Conservation (phyloP, 768 basidiomycete species). For the Panus rudis region DNA sequence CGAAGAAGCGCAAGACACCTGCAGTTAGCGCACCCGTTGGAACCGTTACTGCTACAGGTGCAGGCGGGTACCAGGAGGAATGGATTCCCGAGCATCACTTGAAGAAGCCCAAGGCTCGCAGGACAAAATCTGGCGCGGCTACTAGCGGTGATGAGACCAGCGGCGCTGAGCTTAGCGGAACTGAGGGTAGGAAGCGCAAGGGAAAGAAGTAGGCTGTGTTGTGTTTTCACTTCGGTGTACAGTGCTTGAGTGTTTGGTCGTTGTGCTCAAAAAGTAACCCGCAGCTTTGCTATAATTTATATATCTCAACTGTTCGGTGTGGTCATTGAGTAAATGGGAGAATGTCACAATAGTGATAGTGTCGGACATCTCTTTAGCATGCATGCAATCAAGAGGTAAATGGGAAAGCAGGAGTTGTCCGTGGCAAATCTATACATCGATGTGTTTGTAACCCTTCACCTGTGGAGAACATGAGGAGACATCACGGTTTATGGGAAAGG, state of each 20-base stretch:
- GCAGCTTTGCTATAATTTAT: too few relatives aligned
- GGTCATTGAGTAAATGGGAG: too few relatives aligned
- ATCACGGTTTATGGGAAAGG: conserved; percentile 1
- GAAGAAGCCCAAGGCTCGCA: conserved; percentile 54
- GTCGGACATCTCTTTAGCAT: too few relatives aligned
- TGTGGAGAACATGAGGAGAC: conserved; percentile 24
- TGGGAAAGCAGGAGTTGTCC: not conserved
- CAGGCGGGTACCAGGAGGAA: conserved; percentile 75
- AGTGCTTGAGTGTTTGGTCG: too few relatives aligned
- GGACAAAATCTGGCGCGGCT: conserved; percentile 51
- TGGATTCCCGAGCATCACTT: conserved; percentile 92
- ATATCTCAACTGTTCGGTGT: too few relatives aligned
- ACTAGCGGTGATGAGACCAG: conserved; percentile 61
- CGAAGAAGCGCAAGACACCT: conserved; percentile 50
- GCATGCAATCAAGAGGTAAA: not conserved
- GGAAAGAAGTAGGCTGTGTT: conserved; percentile 43
- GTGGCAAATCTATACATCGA: conserved; percentile 42
- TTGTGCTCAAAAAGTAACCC: too few relatives aligned
- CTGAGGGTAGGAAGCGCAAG: conserved; percentile 43
- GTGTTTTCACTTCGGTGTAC: not conserved
- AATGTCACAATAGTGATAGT: too few relatives aligned
- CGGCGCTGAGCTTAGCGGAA: conserved; percentile 28
- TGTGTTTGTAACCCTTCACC: conserved; percentile 82
- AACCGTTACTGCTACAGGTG: conserved; percentile 55
- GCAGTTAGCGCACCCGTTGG: conserved; percentile 49